Percentiles rank a stretch among this genome's conserved stretches.
Conservation (phyloP, 768 basidiomycete species). For the Mycena chlorophos region DNA sequence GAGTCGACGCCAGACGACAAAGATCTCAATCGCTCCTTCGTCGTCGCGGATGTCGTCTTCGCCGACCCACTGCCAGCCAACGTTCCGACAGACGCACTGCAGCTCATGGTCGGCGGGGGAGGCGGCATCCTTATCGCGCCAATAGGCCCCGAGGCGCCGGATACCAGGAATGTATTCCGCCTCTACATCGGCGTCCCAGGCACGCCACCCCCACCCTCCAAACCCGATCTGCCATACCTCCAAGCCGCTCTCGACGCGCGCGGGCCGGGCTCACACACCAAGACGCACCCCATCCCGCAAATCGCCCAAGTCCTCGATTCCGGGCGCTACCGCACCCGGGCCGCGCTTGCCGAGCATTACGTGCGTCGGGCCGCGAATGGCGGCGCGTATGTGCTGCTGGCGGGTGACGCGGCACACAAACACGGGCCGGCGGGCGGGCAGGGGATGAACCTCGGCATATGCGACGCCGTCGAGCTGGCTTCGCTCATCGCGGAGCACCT, state of each 20-base stretch:
- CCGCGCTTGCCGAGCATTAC: background rate
- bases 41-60: background rate
- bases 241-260: slow-evolving; percentile 12
- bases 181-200: slow-evolving; percentile 15
- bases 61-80: background rate
- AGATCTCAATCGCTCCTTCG: background rate
- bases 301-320: slow-evolving; percentile 1
- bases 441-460: slow-evolving; percentile 7
- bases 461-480: slow-evolving; percentile 31
- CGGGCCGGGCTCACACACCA: slow-evolving; percentile 8
- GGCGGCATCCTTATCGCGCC: slow-evolving; percentile 11
- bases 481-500: slow-evolving; percentile 31
- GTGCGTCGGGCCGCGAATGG: background rate
- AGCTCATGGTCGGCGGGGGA: slow-evolving; percentile 8
- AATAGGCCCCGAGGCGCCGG: background rate
- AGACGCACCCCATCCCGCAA: background rate
- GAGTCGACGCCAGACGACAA: background rate
- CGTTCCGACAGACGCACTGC: slow-evolving; percentile 1
- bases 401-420: slow-evolving; percentile 7
- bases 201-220: slow-evolving; percentile 3
- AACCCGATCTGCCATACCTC: slow-evolving; percentile 11
- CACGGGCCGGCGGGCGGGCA: slow-evolving; percentile 14
- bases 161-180: slow-evolving; percentile 4
- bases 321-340: background rate
- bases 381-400: background rate